Conservation (phyloP, 140 eudicot species). For the Flaveria floridana region DNA sequence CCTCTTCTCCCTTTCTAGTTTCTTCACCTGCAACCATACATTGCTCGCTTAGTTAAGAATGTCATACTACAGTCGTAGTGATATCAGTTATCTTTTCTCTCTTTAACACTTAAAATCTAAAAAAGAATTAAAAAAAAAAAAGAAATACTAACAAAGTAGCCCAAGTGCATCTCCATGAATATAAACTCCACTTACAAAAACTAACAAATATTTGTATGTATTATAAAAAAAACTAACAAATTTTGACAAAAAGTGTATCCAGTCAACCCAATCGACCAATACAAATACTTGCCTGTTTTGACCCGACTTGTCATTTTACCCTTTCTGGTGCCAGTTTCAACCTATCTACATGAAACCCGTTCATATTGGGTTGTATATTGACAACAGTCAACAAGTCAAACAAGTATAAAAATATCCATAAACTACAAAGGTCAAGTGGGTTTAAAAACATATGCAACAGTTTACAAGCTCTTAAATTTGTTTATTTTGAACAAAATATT, state of each 20-base stretch:
- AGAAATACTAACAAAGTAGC: too few relatives aligned
- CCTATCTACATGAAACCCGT: background rate
- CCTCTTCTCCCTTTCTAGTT: conserved; percentile 77
- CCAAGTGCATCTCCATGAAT: too few relatives aligned
- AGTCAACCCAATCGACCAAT: background rate
- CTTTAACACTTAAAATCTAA: too few relatives aligned
- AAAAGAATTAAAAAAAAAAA: too few relatives aligned
- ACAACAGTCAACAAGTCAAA: background rate
- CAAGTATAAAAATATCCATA: background rate
- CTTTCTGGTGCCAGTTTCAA: background rate
- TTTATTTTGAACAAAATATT: background rate
- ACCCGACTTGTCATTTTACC: background rate
- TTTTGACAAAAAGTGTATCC: background rate
- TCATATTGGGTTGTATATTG: background rate
- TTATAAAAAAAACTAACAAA: background rate
- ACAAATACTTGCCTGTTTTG: background rate
- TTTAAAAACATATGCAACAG: background rate
- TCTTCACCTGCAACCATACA: conserved; percentile 56
- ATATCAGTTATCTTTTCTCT: too few relatives aligned
- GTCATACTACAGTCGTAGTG: too few relatives aligned
- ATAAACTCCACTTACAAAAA: background rate
- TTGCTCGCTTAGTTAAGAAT: too few relatives aligned
- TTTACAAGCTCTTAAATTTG: background rate
- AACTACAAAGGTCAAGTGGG: background rate
- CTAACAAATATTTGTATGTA: background rate